These are phyloP conservation scores for Candida pini DNA, from an alignment of 805 yeast species.

Conservation along the genomic window DNA sequence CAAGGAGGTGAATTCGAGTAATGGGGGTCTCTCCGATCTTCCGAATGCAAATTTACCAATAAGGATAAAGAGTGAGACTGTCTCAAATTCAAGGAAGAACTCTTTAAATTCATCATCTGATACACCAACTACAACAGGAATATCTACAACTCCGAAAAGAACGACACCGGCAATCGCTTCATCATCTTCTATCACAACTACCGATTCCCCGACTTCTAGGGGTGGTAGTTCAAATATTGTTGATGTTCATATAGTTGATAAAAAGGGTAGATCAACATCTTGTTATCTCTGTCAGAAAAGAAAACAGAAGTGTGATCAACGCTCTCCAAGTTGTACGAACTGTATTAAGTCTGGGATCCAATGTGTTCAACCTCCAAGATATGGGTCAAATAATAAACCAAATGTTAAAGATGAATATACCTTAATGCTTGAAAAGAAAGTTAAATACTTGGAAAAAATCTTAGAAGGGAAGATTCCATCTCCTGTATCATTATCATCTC, in stretches of 20 bases:
- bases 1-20: no score
- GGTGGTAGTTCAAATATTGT: no score
- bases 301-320: constrained; percentile 61
- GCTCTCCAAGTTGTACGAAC: constrained; percentile 58
- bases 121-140: not conserved
- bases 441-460: constrained; percentile 44
- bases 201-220: not conserved
- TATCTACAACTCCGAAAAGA: not conserved
- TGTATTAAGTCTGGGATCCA: constrained; percentile 58
- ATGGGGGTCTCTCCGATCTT: no score
- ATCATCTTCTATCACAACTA: not conserved
- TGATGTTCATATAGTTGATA: constrained; percentile 31
- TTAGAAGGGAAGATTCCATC: constrained; percentile 26
- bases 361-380: constrained; percentile 61
- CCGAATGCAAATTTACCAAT: no score
- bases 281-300: constrained; percentile 52
- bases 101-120: not conserved
- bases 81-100: not conserved
- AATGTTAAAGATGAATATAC: constrained; percentile 55
- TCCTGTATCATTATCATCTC: constrained; percentile 3
- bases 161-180: not conserved
- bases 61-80: no score
- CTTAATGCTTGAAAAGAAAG: constrained; percentile 46
- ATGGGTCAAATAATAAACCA: constrained; percentile 33
- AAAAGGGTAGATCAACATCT: constrained; percentile 52